Evolutionary conservation across 768 basidiomycete species (phyloP), one percentile per base, ranked within the genome.

Genomic region (Boletus tomentosulus): DNA sequence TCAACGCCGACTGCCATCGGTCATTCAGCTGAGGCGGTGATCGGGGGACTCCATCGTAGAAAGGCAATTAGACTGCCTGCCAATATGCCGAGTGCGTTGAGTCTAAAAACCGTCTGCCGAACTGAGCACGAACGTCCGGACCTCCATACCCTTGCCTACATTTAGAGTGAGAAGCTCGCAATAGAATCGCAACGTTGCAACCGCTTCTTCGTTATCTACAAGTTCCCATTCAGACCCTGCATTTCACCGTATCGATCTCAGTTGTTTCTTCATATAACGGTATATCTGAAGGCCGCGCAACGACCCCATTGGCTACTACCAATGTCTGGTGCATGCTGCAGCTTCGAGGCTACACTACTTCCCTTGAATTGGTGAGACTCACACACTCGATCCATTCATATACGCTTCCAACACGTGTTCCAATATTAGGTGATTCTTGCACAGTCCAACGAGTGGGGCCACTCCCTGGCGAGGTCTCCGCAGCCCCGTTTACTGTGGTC

Each of bases 311-410:
- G 35, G 35, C 15, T 35, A n/a, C n/a, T n/a, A 33, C 31, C 4
- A 31, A 30, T 27, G 19, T 19, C 19, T 19, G 19, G 19, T 27
- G n/a, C 53, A 52, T 15, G 60, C 48, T 38, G 46, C 12, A 34
- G 34, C 60, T 63, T 59, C 55, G 53, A 62, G 55, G 59, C 48
- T 27, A 1, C n/a, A 33, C 19, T 19, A 19, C 19, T 19, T 13
- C 35, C 19, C 19, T 19, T 19, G 19, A 19, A 19, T 19, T 27
- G 42, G 28, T 46, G 45, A 12, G 19, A 22, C 19, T 22, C 45
- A 10, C 44, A 45, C 12, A 11, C 11, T 12, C 16, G 28, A 31
- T 19, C 1, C 19, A 19, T 31, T 19, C 7, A 34, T 34, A 27
- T 25, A 51, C 9, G 3, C 48, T 55, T 48, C 45, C 42, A 6